These are phyloP conservation scores for Neurospora sp. DNA, from an alignment of 495 filamentous ascomycete genomes.

Conservation along the genomic window DNA sequence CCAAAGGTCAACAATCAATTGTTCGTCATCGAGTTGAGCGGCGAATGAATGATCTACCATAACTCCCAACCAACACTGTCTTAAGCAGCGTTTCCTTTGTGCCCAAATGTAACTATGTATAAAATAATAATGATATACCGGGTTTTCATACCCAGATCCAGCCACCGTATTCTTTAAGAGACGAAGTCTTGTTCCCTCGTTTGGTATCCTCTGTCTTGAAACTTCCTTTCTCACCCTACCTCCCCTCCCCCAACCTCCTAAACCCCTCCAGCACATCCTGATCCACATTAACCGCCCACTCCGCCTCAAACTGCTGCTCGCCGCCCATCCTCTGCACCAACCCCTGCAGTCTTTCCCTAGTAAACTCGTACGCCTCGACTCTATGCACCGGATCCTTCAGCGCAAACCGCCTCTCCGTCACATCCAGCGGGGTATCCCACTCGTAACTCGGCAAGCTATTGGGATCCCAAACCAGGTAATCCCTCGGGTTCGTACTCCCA, in stretches of 20 bases:
- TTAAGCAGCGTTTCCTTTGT: not conserved
- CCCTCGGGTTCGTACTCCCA: conserved; percentile 8
- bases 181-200: not conserved
- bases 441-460: conserved; percentile 54
- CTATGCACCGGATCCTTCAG: conserved; percentile 59
- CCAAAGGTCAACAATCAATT: too few species aligned
- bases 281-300: conserved; percentile 86
- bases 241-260: conserved; percentile 18
- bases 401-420: conserved; percentile 39
- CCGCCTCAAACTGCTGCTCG: conserved; percentile 57
- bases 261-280: conserved; percentile 65
- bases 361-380: conserved; percentile 58
- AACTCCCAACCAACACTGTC: not conserved
- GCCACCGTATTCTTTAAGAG: not conserved
- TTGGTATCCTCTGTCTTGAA: not conserved
- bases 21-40: too few species aligned
- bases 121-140: not conserved
- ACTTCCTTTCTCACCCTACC: not conserved
- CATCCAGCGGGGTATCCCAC: conserved; percentile 56
- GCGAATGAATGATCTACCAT: too few species aligned
- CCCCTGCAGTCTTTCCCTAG: conserved; percentile 54
- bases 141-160: not conserved
- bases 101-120: not conserved
- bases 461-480: conserved; percentile 50
- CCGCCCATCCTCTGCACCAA: conserved; percentile 63